Evolutionary conservation across 176 grass and related monocot species (phyloP).

Genomic region (Lolium rigidum): DNA sequence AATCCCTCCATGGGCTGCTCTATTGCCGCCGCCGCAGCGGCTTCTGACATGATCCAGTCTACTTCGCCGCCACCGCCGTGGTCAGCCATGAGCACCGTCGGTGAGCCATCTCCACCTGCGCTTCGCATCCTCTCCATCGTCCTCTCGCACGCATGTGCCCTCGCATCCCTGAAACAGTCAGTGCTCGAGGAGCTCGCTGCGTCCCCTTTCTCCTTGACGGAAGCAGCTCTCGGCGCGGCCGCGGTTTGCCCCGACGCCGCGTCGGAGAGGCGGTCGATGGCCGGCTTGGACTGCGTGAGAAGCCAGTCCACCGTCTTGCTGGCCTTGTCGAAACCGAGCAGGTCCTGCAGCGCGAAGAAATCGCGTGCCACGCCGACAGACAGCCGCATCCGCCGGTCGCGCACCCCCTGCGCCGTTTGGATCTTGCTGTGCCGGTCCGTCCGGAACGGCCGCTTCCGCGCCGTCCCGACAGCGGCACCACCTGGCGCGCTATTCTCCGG

Average conservation of each 20-base stretch:
- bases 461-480: neutral
- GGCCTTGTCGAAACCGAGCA: slow-evolving; percentile 84
- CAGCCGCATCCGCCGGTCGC: slow-evolving; percentile 88
- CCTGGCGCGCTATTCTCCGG: neutral
- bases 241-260: neutral
- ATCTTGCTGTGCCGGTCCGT: slow-evolving; percentile 96
- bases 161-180: neutral
- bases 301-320: slow-evolving; percentile 91
- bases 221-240: neutral
- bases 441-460: slow-evolving; percentile 53
- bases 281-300: slow-evolving; percentile 70
- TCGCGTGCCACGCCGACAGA: slow-evolving; percentile 76
- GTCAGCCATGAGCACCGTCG: neutral
- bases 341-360: slow-evolving; percentile 89
- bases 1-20: slow-evolving; percentile 42
- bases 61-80: slow-evolving; percentile 8
- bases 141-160: slow-evolving; percentile 40
- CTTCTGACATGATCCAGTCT: slow-evolving; percentile 11
- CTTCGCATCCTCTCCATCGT: slow-evolving; percentile 39
- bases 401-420: slow-evolving; percentile 74
- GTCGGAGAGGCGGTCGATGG: slow-evolving; percentile 58
- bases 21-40: neutral
- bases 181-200: slow-evolving; percentile 38
- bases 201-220: slow-evolving; percentile 20
- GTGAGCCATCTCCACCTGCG: neutral